phyloP scores from a whole-genome alignment of 2,329 filamentous ascomycete genomes.

The Epichloe elymi region DNA sequence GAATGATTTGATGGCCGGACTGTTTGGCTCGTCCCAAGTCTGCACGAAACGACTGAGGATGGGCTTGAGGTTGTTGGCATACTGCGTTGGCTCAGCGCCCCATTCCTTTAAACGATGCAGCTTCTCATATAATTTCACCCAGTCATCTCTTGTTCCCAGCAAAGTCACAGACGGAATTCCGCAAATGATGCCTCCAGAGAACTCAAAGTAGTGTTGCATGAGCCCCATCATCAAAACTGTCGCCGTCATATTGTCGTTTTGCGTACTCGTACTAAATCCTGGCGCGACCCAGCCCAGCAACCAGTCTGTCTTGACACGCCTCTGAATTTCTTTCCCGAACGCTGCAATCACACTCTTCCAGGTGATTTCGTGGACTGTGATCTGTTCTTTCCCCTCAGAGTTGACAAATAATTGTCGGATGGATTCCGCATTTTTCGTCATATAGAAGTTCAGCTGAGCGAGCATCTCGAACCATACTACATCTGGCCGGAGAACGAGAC shows the following conservation, averaged over 20 bases:
- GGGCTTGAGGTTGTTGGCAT: slow-evolving; percentile 26
- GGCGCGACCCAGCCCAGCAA: slow-evolving; percentile 29
- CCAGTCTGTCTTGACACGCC: slow-evolving; percentile 26
- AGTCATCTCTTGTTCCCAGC: slow-evolving; percentile 25
- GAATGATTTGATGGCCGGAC: slow-evolving; percentile 22
- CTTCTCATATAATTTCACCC: slow-evolving; percentile 25
- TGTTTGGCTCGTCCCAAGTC: slow-evolving; percentile 27
- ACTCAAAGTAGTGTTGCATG: slow-evolving; percentile 27
- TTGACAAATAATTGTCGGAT: slow-evolving; percentile 32
- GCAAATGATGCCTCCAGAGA: slow-evolving; percentile 24
- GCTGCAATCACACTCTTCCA: slow-evolving; percentile 16
- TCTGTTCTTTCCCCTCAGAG: slow-evolving; percentile 28
- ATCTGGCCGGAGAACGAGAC: slow-evolving; percentile 37
- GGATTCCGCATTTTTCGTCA: slow-evolving; percentile 32
- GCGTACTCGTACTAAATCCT: slow-evolving; percentile 28
- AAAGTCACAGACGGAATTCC: slow-evolving; percentile 31
- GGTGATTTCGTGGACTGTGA: slow-evolving; percentile 16
- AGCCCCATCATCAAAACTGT: slow-evolving; percentile 32
- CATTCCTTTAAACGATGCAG: slow-evolving; percentile 30
- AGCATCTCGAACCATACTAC: slow-evolving; percentile 44
- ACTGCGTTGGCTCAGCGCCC: slow-evolving; percentile 28
- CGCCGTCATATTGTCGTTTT: slow-evolving; percentile 25
- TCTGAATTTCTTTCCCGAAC: slow-evolving; percentile 28
- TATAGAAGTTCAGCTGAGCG: slow-evolving; percentile 36
- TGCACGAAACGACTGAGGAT: slow-evolving; percentile 31